phyloP scores from a whole-genome alignment of 352 stramenopile genomes.

The Thraustochytrium striatum region DNA sequence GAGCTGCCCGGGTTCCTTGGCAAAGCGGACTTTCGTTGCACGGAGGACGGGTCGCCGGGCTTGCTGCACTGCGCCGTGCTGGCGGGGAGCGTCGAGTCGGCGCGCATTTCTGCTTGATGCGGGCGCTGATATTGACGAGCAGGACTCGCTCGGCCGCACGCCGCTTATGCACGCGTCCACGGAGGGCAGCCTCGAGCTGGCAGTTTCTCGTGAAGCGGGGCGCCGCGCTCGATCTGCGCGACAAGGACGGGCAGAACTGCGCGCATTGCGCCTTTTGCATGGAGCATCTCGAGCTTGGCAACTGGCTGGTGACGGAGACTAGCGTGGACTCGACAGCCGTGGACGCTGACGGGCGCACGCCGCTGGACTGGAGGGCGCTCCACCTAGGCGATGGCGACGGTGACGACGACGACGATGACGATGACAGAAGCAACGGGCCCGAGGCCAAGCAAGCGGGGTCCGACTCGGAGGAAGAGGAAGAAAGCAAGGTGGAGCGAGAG shows the following conservation, averaged over 20 bases:
- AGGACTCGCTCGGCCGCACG: not conserved
- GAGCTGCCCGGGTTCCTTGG: slow-evolving; percentile 27
- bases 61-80: slow-evolving; percentile 34
- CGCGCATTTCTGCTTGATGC: not conserved
- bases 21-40: slow-evolving; percentile 2
- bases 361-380: not conserved
- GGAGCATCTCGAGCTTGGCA: slow-evolving; percentile 40
- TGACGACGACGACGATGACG: not conserved
- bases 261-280: slow-evolving; percentile 41
- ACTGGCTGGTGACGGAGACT: slow-evolving; percentile 5
- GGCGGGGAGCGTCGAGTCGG: not conserved
- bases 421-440: not conserved
- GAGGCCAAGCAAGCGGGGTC: not conserved
- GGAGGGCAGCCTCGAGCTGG: slow-evolving; percentile 11
- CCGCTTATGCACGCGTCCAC: slow-evolving; percentile 34
- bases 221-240: not conserved
- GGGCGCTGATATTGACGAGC: slow-evolving; percentile 45
- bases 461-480: not conserved
- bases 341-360: slow-evolving; percentile 39
- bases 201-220: slow-evolving; percentile 1
- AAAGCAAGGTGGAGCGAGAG: too few species aligned
- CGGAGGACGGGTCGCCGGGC: slow-evolving; percentile 18
- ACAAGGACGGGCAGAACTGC: slow-evolving; percentile 43
- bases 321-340: slow-evolving; percentile 29
- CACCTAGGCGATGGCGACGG: slow-evolving; percentile 20